These are phyloP conservation scores for Leishmania braziliensis DNA, from an alignment of 208 protist genomes.

Conservation along the genomic window DNA sequence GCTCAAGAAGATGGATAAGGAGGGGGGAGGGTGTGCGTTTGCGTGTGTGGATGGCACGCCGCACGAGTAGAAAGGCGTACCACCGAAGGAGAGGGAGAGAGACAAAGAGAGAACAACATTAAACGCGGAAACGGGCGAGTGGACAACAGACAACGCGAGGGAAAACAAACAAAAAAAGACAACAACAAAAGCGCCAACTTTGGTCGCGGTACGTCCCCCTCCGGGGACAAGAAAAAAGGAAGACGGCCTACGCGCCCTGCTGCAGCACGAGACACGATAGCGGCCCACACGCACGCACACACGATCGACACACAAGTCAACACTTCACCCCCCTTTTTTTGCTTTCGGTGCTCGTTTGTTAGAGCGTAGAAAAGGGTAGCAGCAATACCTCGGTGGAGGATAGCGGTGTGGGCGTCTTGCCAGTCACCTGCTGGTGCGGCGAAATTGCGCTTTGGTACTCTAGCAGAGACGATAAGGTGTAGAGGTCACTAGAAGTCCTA, in stretches of 20 bases:
- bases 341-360: background rate
- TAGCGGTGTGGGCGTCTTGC: background rate
- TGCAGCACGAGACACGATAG: background rate
- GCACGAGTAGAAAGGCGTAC: background rate
- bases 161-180: background rate
- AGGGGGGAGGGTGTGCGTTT: too few relatives aligned
- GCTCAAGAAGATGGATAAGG: too few relatives aligned
- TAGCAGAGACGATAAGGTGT: background rate
- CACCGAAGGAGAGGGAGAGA: conserved; percentile 2
- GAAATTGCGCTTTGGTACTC: background rate
- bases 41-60: too few relatives aligned
- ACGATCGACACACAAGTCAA: background rate
- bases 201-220: too few relatives aligned
- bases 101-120: conserved; percentile 2
- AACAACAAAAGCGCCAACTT: background rate
- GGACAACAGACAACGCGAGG: background rate
- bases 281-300: background rate
- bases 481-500: background rate
- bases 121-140: background rate
- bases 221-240: too few relatives aligned
- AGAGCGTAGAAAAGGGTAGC: background rate
- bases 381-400: background rate
- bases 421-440: background rate
- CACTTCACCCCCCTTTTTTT: background rate
- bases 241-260: too few relatives aligned